phyloP scores from a whole-genome alignment of 1,284 basidiomycete genomes.

The Apiotrichum mycotoxinovorans region DNA sequence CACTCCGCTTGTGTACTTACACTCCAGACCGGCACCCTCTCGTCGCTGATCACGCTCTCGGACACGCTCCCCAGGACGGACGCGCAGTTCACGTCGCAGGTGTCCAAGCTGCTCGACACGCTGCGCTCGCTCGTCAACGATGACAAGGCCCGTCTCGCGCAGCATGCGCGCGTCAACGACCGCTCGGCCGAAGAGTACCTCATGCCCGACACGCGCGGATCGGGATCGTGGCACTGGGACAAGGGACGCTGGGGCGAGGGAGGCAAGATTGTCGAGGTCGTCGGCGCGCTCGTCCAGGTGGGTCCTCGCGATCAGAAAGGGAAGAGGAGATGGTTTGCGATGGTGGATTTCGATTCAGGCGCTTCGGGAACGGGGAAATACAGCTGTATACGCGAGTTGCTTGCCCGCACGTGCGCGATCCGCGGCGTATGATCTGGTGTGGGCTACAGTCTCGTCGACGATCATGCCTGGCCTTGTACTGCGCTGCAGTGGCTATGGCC shows the following conservation, averaged over 20 bases:
- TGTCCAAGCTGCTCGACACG: constrained; percentile 92
- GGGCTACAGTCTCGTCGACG: too few relatives aligned
- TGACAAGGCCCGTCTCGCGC: constrained; percentile 73
- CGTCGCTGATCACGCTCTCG: constrained; percentile 80
- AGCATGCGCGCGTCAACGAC: constrained; percentile 76
- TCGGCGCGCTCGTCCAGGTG: constrained; percentile 78
- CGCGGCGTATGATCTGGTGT: too few relatives aligned
- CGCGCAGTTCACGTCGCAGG: constrained; percentile 75
- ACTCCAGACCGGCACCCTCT: constrained; percentile 87
- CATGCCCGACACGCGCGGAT: constrained; percentile 26
- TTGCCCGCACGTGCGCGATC: too few relatives aligned
- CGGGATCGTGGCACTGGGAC: constrained; percentile 71
- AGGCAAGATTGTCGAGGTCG: constrained; percentile 71
- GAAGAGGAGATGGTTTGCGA: neutral
- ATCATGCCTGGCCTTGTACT: too few relatives aligned
- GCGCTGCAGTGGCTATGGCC: too few relatives aligned
- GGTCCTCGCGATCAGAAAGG: constrained; percentile 24
- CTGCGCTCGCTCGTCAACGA: constrained; percentile 87
- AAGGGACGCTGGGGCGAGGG: constrained; percentile 79
- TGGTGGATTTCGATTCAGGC: neutral
- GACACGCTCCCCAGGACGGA: constrained; percentile 93
- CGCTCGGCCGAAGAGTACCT: constrained; percentile 76
- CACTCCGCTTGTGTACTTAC: too few relatives aligned
- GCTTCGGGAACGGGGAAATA: too few relatives aligned
- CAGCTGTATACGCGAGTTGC: too few relatives aligned